These are phyloP conservation scores for Eruca vesicaria DNA, from an alignment of 441 rosid species.

Conservation along the genomic window DNA sequence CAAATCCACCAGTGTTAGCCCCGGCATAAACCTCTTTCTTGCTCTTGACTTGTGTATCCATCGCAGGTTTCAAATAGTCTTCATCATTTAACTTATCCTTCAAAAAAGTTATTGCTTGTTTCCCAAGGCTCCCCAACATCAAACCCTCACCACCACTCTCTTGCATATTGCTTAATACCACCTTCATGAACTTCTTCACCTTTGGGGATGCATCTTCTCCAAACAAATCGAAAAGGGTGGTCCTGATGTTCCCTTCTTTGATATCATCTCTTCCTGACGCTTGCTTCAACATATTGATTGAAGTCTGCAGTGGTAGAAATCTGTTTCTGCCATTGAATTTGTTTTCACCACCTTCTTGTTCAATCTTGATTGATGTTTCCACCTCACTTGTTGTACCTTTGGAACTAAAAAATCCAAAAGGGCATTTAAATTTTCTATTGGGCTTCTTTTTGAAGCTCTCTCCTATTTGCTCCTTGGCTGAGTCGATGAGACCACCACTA, in stretches of 20 bases:
- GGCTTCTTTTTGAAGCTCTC: background rate
- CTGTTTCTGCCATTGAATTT: background rate
- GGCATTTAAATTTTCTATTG: background rate
- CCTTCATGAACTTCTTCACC: background rate
- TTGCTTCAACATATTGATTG: background rate
- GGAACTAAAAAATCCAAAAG: background rate
- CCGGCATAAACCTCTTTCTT: conserved; percentile 4
- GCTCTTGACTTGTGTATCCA: background rate
- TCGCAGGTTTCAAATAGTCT: background rate
- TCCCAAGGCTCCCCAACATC: background rate
- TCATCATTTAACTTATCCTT: background rate
- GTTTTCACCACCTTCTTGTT: background rate
- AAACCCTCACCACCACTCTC: background rate
- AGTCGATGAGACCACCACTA: conserved; percentile 3
- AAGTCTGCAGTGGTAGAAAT: background rate
- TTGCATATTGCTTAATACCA: background rate
- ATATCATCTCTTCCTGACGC: background rate
- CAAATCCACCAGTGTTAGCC: background rate
- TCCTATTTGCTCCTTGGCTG: conserved; percentile 3
- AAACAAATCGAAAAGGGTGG: background rate
- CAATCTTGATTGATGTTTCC: background rate
- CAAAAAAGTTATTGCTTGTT: background rate
- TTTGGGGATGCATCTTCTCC: conserved; percentile 9
- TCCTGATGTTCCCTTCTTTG: background rate
- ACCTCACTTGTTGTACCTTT: background rate